A percentile compares a stretch with the other conserved stretches of the same genome.
These are phyloP conservation scores for Abelmoschus esculentus DNA, from an alignment of 345 rosid species.

Conservation along the genomic window DNA sequence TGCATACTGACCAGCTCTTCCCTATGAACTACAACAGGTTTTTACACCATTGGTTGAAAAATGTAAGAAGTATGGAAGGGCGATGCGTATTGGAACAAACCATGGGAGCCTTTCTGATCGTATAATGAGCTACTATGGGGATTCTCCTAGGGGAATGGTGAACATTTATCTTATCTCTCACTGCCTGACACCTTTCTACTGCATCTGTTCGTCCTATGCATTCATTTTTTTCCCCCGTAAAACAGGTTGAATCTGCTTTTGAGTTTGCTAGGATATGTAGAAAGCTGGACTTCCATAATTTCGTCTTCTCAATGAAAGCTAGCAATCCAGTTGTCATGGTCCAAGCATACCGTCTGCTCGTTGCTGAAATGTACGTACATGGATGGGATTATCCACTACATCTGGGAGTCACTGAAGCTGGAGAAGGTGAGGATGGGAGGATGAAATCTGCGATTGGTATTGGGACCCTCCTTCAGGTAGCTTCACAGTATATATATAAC, in stretches of 20 bases:
- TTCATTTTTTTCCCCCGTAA: not conserved
- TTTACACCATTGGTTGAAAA: constrained; percentile 95
- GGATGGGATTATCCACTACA: constrained; percentile 98
- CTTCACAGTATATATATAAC: not conserved
- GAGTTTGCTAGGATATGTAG: constrained; percentile 95
- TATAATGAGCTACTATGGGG: constrained; percentile 96
- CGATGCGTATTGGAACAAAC: constrained; percentile 96
- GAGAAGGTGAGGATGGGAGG: constrained; percentile 99
- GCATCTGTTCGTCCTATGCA: too few species aligned
- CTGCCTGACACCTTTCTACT: not conserved
- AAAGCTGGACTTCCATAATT: constrained; percentile 87
- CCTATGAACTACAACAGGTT: constrained; percentile 32
- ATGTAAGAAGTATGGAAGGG: constrained; percentile 94
- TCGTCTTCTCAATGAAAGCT: constrained; percentile 97
- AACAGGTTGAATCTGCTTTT: constrained; percentile 96
- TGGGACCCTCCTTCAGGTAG: constrained; percentile 93
- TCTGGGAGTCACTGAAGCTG: constrained; percentile 98
- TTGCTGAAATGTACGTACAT: constrained; percentile 88
- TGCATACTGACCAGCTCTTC: not conserved
- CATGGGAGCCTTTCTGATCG: constrained; percentile 99
- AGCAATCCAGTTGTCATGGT: constrained; percentile 99
- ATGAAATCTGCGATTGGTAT: constrained; percentile 99
- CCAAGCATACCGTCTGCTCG: constrained; percentile 88
- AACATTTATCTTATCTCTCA: constrained; percentile 12
- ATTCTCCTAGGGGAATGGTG: constrained; percentile 98